Evolutionary conservation across 306 rosid genomes (phyloP), one percentile per base, ranked within the genome.

Genomic region (Cucurbita moschata): DNA sequence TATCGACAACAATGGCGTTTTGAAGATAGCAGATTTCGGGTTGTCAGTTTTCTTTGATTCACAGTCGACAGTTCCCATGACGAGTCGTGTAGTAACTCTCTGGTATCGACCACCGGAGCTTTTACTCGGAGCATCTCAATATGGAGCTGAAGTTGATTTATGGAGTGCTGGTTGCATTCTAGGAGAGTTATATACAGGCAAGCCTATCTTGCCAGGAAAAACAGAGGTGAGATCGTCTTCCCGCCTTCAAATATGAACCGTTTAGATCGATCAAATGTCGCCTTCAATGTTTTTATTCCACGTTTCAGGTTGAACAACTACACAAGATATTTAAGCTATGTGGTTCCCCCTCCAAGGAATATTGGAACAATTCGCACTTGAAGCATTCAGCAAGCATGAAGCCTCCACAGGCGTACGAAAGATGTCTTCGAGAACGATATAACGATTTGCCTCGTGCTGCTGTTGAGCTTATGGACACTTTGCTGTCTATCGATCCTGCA

Each of bases 41-140:
- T 82, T 93, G 82, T 92, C 98, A 47, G 88, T 82, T 68, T 80
- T 81, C 74, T 83, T 78, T 57, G 89, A 87, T 63, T 91, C 98
- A 16, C 80, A 78, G 73, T 85, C 79, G 7, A 85, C 73, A 52
- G 86, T 86, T 82, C 88, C 83, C 35, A 73, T 88, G 86, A 93
- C 98, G 71, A 90, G 94, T 75, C 96, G 97, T 18, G 98, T 93
- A 61, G 90, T 93, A 66, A 93, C 98, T 73, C 90, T 93, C 23
- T 93, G 97, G 98, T 93, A 93, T 82, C 83, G 98, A 78, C 97
- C 98, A 19, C 98, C 98, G 19, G 98, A 93, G 72, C 98, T 93
- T 78, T 67, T 93, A 78, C 92, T 93, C 56, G 98, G 97, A 79
- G 90, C 90, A 57, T 85, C 98, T 59, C 81, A 76, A 59, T 93